These are phyloP conservation scores for Pseudogymnoascus sp. DNA, from an alignment of 2,329 filamentous ascomycete species.

Conservation along the genomic window DNA sequence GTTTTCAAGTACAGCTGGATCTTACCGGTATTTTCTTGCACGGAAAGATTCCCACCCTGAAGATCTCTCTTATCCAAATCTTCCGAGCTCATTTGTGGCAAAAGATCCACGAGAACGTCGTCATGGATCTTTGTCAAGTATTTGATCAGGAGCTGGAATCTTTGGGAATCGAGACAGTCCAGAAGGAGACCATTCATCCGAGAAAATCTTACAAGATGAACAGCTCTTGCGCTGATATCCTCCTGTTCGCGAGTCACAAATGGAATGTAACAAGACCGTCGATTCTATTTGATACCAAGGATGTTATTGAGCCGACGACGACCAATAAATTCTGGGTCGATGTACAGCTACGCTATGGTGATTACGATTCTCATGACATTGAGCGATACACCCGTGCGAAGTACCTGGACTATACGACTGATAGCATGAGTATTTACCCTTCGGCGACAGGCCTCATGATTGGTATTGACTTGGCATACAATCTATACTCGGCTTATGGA, in stretches of 20 bases:
- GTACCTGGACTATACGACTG: slow-evolving; percentile 96
- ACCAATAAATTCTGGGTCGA: slow-evolving; percentile 99
- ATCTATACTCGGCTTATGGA: slow-evolving; percentile 94
- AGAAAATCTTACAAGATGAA: slow-evolving; percentile 99
- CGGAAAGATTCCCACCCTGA: slow-evolving; percentile 95
- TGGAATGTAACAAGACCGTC: slow-evolving; percentile 97
- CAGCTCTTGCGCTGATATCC: slow-evolving; percentile 94
- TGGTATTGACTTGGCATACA: slow-evolving; percentile 94
- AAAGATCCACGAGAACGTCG: slow-evolving; percentile 97
- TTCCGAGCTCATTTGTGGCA: slow-evolving; percentile 99
- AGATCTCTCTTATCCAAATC: slow-evolving; percentile 97
- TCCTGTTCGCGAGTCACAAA: slow-evolving; percentile 94
- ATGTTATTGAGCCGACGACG: slow-evolving; percentile 83
- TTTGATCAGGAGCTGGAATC: slow-evolving; percentile 97
- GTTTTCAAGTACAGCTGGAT: slow-evolving; percentile 98
- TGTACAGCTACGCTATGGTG: slow-evolving; percentile 90
- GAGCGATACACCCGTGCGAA: slow-evolving; percentile 96
- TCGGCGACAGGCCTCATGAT: slow-evolving; percentile 97
- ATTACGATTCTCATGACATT: slow-evolving; percentile 98
- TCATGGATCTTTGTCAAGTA: slow-evolving; percentile 98
- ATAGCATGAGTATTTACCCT: slow-evolving; percentile 97
- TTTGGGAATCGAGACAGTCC: slow-evolving; percentile 90
- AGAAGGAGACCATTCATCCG: slow-evolving; percentile 98
- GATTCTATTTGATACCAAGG: slow-evolving; percentile 90
- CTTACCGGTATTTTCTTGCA: slow-evolving; percentile 97